Evolutionary conservation across 2,329 filamentous ascomycete genomes (phyloP), one percentile per base, ranked within the genome.

Genomic region (Apiospora phragmitis): DNA sequence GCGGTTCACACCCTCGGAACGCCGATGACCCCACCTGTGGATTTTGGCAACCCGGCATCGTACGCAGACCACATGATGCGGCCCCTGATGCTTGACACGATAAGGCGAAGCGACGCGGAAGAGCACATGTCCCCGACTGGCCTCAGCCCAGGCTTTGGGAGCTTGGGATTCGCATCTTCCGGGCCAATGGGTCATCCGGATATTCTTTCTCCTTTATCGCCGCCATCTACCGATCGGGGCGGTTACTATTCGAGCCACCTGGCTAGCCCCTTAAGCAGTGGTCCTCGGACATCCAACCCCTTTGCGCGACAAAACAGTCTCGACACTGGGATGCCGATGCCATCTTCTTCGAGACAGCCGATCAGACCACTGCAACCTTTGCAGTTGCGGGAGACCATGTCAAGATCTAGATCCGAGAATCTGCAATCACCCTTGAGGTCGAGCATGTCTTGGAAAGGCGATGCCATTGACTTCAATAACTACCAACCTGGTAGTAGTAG

Each of bases 91-190:
- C 86, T 93, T 32, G 92, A 94, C 75, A 88, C 87, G 0, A 87
- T 92, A 72, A 85, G 91, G 72, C 87, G 91, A 74, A 82, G 86
- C 38, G 88, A 91, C 9, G 86, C 87, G 14, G 89, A 90, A n/a
- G 88, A 91, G 29, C 90, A 92, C 75, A 84, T 91, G 74, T 92
- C 92, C 14, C 87, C 91, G 0, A 89, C 90, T 0, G 89, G 89
- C 14, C 85, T 94, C 35, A 92, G 88, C 73, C 90, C 91, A 35
- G 89, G 88, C 0, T 92, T 93, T 80, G 89, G 90, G 12, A 86
- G 86, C 73, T 90, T 93, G 74, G 88, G 88, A 2, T 93, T 93
- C 77, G 87, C 87, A 68, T 86, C 88, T 24, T 81, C 85, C 1
- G 83, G 81, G 16, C 81, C 83, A 21, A 85, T 90, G 79, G 83